Evolutionary conservation across 1,139 yeast species (phyloP).

Genomic region (Protomyces macrosporus): DNA sequence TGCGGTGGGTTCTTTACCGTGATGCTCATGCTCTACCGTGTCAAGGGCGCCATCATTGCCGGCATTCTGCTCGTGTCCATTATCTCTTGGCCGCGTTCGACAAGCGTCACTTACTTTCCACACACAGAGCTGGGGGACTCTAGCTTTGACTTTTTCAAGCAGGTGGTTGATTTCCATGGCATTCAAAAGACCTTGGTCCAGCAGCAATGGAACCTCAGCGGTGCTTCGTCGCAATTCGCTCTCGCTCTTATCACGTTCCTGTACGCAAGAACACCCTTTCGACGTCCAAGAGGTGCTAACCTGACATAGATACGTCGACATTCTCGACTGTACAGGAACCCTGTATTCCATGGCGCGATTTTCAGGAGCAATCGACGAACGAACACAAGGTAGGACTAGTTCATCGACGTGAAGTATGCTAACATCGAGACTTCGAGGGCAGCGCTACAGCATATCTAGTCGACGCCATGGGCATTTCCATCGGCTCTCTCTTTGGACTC

Average conservation of each 20-base stretch:
- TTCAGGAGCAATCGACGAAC: conserved; percentile 30
- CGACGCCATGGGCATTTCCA: conserved; percentile 31
- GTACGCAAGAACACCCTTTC: not conserved
- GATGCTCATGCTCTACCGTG: conserved; percentile 30
- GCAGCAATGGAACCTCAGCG: conserved; percentile 30
- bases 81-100: conserved; percentile 31
- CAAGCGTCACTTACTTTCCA: conserved; percentile 31
- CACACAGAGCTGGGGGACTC: conserved; percentile 28
- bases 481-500: conserved; percentile 31
- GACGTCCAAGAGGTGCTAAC: too few relatives aligned
- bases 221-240: conserved; percentile 29
- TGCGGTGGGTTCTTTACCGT: conserved; percentile 32
- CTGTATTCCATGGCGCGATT: conserved; percentile 32
- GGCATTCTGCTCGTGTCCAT: conserved; percentile 31
- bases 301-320: conserved; percentile 25
- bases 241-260: conserved; percentile 32
- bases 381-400: conserved; percentile 23
- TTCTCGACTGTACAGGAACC: conserved; percentile 31
- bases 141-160: conserved; percentile 31
- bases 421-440: conserved; percentile 30
- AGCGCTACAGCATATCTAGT: conserved; percentile 32
- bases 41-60: conserved; percentile 32
- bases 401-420: too few relatives aligned
- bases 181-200: conserved; percentile 30
- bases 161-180: conserved; percentile 31